Conservation (phyloP, 2,329 filamentous ascomycete species). For the Claviceps quebecensis region DNA sequence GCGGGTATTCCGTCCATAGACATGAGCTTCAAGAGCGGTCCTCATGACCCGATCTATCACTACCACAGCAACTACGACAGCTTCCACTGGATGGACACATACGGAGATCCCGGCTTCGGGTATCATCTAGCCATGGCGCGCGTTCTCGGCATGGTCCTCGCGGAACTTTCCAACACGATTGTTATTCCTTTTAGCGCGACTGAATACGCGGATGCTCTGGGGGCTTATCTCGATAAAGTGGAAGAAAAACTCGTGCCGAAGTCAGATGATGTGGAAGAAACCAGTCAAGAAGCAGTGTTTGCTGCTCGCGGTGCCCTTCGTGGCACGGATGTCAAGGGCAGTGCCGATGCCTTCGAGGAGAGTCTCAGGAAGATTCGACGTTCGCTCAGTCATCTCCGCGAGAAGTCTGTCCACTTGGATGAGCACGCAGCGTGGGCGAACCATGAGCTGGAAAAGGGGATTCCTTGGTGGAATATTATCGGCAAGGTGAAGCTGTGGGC, state of each 20-base stretch:
- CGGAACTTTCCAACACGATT: slow-evolving; percentile 45
- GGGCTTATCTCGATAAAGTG: slow-evolving; percentile 35
- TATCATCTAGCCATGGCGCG: slow-evolving; percentile 57
- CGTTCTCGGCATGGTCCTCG: slow-evolving; percentile 46
- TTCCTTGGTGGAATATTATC: slow-evolving; percentile 71
- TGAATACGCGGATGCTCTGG: slow-evolving; percentile 47
- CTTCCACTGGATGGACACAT: slow-evolving; percentile 77
- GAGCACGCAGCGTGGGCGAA: slow-evolving; percentile 27
- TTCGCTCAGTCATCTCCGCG: slow-evolving; percentile 22
- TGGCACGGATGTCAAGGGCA: slow-evolving; percentile 17
- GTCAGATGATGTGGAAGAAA: slow-evolving; percentile 9
- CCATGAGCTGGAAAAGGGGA: slow-evolving; percentile 31
- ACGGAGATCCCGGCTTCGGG: slow-evolving; percentile 53
- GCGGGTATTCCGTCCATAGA: slow-evolving; percentile 54
- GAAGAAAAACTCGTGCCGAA: slow-evolving; percentile 31
- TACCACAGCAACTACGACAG: slow-evolving; percentile 91
- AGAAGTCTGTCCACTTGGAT: slow-evolving; percentile 31
- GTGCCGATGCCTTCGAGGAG: slow-evolving; percentile 23
- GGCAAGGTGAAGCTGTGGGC: slow-evolving; percentile 50
- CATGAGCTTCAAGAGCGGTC: slow-evolving; percentile 38
- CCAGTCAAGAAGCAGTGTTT: slow-evolving; percentile 18
- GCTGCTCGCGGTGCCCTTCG: slow-evolving; percentile 15
- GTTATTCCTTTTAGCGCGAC: slow-evolving; percentile 50
- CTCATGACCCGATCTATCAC: slow-evolving; percentile 48
- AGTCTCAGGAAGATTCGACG: slow-evolving; percentile 25